Conservation (phyloP, 306 rosid species). For the Herpetospermum pedunculosum region DNA sequence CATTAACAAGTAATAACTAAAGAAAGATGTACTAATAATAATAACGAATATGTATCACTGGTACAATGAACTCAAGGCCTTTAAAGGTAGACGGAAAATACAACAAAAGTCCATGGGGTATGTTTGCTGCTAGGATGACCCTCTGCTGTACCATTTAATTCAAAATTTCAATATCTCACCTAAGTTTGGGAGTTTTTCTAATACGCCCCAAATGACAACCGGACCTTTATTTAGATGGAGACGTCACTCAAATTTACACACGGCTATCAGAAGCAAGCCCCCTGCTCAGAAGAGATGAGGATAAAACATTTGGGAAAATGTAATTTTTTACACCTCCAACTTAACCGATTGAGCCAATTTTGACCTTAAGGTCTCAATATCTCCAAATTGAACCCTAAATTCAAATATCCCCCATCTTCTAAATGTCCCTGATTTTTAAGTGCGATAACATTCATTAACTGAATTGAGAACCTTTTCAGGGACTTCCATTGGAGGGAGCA, state of each 20-base stretch:
- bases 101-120: too few relatives aligned
- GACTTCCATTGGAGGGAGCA: too few relatives aligned
- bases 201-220: neutral
- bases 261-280: neutral
- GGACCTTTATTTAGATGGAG: neutral
- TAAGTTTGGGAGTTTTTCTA: neutral
- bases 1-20: too few relatives aligned
- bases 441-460: too few relatives aligned
- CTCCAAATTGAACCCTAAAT: neutral
- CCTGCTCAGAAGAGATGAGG: neutral
- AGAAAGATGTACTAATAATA: too few relatives aligned
- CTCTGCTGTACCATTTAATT: neutral
- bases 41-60: neutral
- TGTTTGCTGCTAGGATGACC: neutral
- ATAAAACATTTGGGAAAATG: neutral
- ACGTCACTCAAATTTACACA: neutral
- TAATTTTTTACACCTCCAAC: neutral
- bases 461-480: neutral
- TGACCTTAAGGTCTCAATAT: neutral
- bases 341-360: neutral
- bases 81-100: too few relatives aligned
- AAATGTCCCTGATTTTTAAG: too few relatives aligned
- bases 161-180: neutral
- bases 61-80: neutral
- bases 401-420: neutral